Conservation (phyloP, 202 grass and related monocot genomes). For the Schoenoplectus tabernaemontani region DNA sequence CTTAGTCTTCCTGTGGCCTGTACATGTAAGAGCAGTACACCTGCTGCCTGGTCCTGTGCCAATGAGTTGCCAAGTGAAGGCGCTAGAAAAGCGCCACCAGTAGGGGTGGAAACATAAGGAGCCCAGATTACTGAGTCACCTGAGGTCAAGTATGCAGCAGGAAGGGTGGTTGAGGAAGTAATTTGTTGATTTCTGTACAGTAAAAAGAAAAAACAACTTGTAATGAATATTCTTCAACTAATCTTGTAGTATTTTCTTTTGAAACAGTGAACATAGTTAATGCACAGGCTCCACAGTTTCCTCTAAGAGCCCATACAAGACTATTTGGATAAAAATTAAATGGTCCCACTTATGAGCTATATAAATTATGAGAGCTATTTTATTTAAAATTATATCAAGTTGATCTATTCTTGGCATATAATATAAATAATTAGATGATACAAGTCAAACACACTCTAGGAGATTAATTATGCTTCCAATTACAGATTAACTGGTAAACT, state of each 20-base stretch:
- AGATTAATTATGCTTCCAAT: background rate
- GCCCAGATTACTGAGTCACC: slow-evolving; percentile 72
- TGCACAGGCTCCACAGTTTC: background rate
- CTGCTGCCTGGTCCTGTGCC: slow-evolving; percentile 53
- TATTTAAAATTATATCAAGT: background rate
- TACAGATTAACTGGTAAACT: background rate
- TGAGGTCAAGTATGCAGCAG: slow-evolving; percentile 56
- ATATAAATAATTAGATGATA: background rate
- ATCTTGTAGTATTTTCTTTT: background rate
- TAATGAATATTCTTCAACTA: background rate
- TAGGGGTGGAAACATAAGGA: slow-evolving; percentile 41
- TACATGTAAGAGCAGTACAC: slow-evolving; percentile 57
- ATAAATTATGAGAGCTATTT: background rate
- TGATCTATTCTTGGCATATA: background rate
- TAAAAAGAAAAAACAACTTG: background rate
- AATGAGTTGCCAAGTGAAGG: slow-evolving; percentile 40
- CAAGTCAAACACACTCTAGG: background rate
- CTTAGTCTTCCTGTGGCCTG: slow-evolving; percentile 41
- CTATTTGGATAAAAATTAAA: background rate
- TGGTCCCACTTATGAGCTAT: background rate
- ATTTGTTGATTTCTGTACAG: slow-evolving; percentile 47
- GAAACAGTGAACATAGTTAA: background rate
- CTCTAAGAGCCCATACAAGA: background rate
- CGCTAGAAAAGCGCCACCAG: slow-evolving; percentile 39
- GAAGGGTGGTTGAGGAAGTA: slow-evolving; percentile 41